Base-by-base conservation (phyloP, 768 basidiomycete species). In the Piloderma croceum region DNA sequence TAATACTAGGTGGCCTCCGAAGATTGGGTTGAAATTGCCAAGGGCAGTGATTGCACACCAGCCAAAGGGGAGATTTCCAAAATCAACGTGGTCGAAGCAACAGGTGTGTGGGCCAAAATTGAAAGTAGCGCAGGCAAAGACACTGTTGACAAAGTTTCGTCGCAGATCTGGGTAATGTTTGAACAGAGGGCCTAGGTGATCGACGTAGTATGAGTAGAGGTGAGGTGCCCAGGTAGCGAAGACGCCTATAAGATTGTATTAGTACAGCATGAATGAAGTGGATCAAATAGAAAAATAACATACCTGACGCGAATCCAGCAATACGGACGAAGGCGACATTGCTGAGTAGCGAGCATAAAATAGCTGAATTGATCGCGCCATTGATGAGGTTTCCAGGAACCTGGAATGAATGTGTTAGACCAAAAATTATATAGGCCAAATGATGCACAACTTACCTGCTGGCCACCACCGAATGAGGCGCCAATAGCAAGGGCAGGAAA, bases 381-480 rank as follows among this genome's bases (percentile, higher is more conserved):
- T 46, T 15, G 13, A 13, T 40, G 5, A 44, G 46, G 41, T 50
- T 40, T 13, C 42, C 29, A 12, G 54, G 46, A 10, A 48, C 33
- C 40, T 33, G 13, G 3, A 2, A n/a, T 3, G 15, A 17, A 10
- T 32, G 10, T n/a, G n/a, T n/a, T n/a, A n/a, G n/a, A n/a, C n/a
- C n/a, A n/a, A 2, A 9, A 13, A n/a, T 2, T 4, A 21, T 11
- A 7, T 15, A 3, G 3, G 10, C 17, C 11, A n/a, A 4, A 31
- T 18, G 15, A 6, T 4, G 15, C 9, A 17, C 6, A 11, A 42
- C 41, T 2, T 20, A 29, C 41, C n/a, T 18, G 25, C 29, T 60
- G 59, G 0, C 63, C 63, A 0, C 58, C 59, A 1, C 61, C 60
- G 47, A 50, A 46, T 1, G 60, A 63, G 0, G 54, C 44, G 1